phyloP scores from a whole-genome alignment of 164 flowering plant species.

The Saururus chinensis region DNA sequence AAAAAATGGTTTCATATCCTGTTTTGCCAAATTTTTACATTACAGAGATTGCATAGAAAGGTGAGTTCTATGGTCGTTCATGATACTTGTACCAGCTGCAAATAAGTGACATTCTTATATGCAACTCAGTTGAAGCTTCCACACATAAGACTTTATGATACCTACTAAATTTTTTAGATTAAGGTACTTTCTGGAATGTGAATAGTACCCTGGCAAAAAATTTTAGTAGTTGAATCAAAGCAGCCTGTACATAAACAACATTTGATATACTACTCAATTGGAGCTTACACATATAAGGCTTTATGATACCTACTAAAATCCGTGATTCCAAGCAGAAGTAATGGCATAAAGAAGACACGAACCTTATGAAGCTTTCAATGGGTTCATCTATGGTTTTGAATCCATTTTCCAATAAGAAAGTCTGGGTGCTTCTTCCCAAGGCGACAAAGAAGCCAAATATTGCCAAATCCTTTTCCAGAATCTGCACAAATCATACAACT shows the following conservation, averaged over 20 bases:
- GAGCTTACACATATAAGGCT: not conserved
- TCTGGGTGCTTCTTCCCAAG: conserved; percentile 75
- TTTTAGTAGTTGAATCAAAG: too few relatives aligned
- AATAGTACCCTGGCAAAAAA: too few relatives aligned
- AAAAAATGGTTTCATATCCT: too few relatives aligned
- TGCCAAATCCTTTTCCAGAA: conserved; percentile 88
- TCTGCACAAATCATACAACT: conserved; percentile 30
- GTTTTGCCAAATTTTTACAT: too few relatives aligned
- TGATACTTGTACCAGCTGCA: not conserved
- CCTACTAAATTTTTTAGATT: not conserved
- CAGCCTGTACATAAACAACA: not conserved
- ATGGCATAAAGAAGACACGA: not conserved
- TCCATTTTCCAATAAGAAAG: conserved; percentile 60
- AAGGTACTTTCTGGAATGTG: too few relatives aligned
- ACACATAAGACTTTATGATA: not conserved
- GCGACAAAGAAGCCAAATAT: conserved; percentile 96
- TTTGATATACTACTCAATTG: too few relatives aligned
- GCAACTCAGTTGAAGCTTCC: not conserved
- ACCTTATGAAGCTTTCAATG: conserved; percentile 71
- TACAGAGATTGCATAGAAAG: too few relatives aligned
- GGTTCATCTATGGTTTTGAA: conserved; percentile 57
- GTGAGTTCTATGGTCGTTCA: too few relatives aligned
- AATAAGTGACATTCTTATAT: too few relatives aligned
- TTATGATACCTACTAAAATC: not conserved
- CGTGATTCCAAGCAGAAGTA: not conserved